Evolutionary conservation across 1,139 yeast species (phyloP).

Genomic region (Yamadazyma taylorii): DNA sequence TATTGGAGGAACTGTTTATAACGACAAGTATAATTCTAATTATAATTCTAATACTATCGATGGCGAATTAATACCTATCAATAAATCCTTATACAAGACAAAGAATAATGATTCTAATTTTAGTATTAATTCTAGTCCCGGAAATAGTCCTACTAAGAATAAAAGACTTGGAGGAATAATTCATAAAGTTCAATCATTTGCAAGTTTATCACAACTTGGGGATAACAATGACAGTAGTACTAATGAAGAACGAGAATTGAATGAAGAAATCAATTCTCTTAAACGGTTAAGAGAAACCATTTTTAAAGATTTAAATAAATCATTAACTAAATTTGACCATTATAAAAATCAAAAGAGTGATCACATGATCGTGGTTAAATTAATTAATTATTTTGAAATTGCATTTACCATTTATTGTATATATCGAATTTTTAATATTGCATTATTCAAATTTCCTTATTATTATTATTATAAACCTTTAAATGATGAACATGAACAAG

Average conservation of each 20-base stretch:
- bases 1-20: slow-evolving; percentile 31
- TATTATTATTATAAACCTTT: slow-evolving; percentile 12
- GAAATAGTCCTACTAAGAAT: background rate
- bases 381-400: slow-evolving; percentile 18
- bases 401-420: slow-evolving; percentile 62
- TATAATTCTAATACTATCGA: slow-evolving; percentile 7
- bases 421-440: slow-evolving; percentile 56
- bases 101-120: background rate
- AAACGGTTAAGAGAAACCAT: slow-evolving; percentile 25
- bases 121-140: slow-evolving; percentile 1
- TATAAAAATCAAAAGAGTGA: slow-evolving; percentile 10
- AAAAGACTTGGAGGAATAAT: slow-evolving; percentile 26
- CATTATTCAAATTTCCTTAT: slow-evolving; percentile 40
- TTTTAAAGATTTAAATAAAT: slow-evolving; percentile 30
- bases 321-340: slow-evolving; percentile 18
- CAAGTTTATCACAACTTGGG: slow-evolving; percentile 24
- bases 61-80: slow-evolving; percentile 4
- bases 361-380: slow-evolving; percentile 1
- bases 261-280: slow-evolving; percentile 37
- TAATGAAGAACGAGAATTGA: slow-evolving; percentile 33
- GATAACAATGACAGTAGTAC: slow-evolving; percentile 5
- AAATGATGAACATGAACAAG: slow-evolving; percentile 13
- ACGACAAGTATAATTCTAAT: too few species aligned
- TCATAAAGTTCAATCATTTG: slow-evolving; percentile 46
- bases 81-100: background rate